Conservation (phyloP, 345 rosid genomes). For the Viola odorata region DNA sequence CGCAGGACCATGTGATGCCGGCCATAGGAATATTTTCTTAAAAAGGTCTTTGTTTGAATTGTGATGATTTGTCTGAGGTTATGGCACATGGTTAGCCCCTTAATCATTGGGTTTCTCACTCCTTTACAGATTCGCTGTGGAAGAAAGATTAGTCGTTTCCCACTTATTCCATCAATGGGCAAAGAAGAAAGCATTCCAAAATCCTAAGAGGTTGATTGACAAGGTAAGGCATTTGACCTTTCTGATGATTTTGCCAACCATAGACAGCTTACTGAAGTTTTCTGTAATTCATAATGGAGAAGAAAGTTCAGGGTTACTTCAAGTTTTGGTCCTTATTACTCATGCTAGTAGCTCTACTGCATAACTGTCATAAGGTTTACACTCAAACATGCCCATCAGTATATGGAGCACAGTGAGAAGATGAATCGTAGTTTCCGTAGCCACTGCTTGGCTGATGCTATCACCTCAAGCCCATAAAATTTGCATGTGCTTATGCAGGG, state of each 20-base stretch:
- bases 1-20: constrained; percentile 29
- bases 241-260: constrained; percentile 10
- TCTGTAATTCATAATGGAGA: too few relatives aligned
- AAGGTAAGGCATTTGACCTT: constrained; percentile 40
- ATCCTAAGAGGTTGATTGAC: constrained; percentile 74
- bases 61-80: constrained; percentile 6
- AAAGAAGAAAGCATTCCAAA: constrained; percentile 80
- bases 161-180: constrained; percentile 96
- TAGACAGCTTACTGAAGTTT: neutral
- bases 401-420: too few relatives aligned
- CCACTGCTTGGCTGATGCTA: too few relatives aligned
- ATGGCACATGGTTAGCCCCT: constrained; percentile 1
- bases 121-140: constrained; percentile 60
- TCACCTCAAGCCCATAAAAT: too few relatives aligned
- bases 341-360: neutral
- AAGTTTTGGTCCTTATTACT: too few relatives aligned
- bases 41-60: constrained; percentile 49
- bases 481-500: too few relatives aligned
- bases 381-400: too few relatives aligned
- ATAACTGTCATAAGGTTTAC: neutral
- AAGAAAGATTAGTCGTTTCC: constrained; percentile 72
- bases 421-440: too few relatives aligned
- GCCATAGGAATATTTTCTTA: constrained; percentile 56
- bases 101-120: neutral
- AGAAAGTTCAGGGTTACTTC: too few relatives aligned